A percentile compares a stretch with the other conserved stretches of the same genome.
These are phyloP conservation scores for Penicillium maclennaniae DNA, from an alignment of 495 filamentous ascomycete species.

Conservation along the genomic window DNA sequence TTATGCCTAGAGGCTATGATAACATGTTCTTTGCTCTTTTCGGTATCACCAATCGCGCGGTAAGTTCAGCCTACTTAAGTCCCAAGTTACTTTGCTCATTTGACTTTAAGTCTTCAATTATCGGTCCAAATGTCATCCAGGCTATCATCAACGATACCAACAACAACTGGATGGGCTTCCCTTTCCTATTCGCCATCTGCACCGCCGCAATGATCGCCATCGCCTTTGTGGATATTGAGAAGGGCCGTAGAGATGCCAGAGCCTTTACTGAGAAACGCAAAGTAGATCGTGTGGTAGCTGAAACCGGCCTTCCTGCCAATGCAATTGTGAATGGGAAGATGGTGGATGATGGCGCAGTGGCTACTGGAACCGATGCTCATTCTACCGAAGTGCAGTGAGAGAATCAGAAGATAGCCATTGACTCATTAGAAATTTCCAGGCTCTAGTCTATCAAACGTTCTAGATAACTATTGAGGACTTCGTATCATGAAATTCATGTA, in stretches of 20 bases:
- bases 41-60: conserved; percentile 49
- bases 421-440: background rate
- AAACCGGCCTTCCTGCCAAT: conserved; percentile 16
- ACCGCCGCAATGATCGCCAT: conserved; percentile 39
- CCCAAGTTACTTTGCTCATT: background rate
- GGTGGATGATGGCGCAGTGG: background rate
- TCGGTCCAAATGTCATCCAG: conserved; percentile 48
- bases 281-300: conserved; percentile 24
- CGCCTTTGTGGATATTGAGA: conserved; percentile 44
- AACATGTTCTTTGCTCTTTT: conserved; percentile 54
- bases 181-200: conserved; percentile 47
- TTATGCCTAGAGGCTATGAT: conserved; percentile 49
- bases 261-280: conserved; percentile 39
- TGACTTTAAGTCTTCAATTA: conserved; percentile 43
- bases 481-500: background rate
- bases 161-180: conserved; percentile 52
- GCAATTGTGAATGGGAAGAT: conserved; percentile 15
- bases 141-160: conserved; percentile 46
- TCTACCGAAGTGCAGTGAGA: background rate
- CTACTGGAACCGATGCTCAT: background rate
- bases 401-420: background rate
- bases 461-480: background rate
- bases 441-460: background rate
- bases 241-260: conserved; percentile 43
- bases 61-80: conserved; percentile 17